These are phyloP conservation scores for Boletus rubropictus DNA, from an alignment of 768 basidiomycete species.

Conservation along the genomic window DNA sequence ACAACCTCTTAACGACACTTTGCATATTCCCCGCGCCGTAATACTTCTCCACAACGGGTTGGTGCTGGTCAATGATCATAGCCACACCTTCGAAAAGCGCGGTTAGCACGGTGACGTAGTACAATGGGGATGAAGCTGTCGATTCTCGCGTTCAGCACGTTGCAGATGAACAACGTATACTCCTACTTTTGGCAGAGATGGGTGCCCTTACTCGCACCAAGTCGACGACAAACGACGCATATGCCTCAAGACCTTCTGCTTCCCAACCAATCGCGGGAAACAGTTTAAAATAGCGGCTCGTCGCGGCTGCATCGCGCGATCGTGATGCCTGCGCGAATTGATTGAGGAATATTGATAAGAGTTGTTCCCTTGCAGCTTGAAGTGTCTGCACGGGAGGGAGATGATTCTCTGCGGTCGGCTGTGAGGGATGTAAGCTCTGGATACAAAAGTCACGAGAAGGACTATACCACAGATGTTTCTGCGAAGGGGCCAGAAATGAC, in stretches of 20 bases:
- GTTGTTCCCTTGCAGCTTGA: conserved; percentile 61
- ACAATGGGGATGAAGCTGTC: conserved; percentile 84
- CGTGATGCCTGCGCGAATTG: conserved; percentile 80
- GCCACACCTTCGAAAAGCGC: conserved; percentile 93
- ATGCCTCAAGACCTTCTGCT: conserved; percentile 82
- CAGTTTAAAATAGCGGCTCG: conserved; percentile 92
- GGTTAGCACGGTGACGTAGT: conserved; percentile 86
- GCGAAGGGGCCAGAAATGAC: conserved; percentile 84
- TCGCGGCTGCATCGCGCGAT: conserved; percentile 76
- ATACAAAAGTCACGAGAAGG: background rate
- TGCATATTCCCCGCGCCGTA: conserved; percentile 89
- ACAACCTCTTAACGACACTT: conserved; percentile 63
- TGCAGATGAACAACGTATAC: conserved; percentile 5
- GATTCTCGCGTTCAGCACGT: conserved; percentile 4
- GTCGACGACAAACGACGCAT: conserved; percentile 89
- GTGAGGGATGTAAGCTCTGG: background rate
- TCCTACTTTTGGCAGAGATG: conserved; percentile 73
- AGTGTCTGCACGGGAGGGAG: conserved; percentile 82
- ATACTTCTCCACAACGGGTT: conserved; percentile 96
- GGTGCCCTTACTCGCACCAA: conserved; percentile 76
- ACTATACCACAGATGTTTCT: conserved; percentile 77
- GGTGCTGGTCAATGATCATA: conserved; percentile 95
- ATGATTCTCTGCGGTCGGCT: conserved; percentile 91
- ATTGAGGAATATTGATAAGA: conserved; percentile 71
- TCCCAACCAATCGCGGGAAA: conserved; percentile 97